Evolutionary conservation across 2,329 filamentous ascomycete species (phyloP).

Genomic region (Epicoccum sorghinum): DNA sequence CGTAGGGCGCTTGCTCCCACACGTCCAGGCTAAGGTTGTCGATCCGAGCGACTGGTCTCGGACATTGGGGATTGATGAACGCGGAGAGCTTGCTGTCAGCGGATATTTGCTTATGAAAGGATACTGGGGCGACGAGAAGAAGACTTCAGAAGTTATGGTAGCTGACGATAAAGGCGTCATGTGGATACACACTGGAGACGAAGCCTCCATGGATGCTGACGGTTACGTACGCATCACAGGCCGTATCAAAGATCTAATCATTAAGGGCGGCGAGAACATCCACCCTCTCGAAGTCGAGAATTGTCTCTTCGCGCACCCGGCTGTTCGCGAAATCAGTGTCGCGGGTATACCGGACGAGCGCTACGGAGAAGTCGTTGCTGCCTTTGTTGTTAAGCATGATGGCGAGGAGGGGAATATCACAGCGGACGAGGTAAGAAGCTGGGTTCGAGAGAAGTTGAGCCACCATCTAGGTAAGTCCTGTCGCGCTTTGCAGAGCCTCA

Average conservation of each 20-base stretch:
- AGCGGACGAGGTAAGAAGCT: slow-evolving; percentile 67
- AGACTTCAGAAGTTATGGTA: slow-evolving; percentile 72
- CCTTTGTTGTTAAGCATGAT: slow-evolving; percentile 70
- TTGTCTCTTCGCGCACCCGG: slow-evolving; percentile 74
- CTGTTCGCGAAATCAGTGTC: slow-evolving; percentile 77
- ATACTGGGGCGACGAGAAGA: slow-evolving; percentile 78
- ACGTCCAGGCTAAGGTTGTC: slow-evolving; percentile 81
- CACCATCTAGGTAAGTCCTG: slow-evolving; percentile 69
- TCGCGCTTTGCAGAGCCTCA: background rate
- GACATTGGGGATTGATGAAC: slow-evolving; percentile 67
- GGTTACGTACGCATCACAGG: slow-evolving; percentile 91
- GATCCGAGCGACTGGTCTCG: slow-evolving; percentile 64
- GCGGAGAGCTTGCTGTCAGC: slow-evolving; percentile 80
- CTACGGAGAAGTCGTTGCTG: slow-evolving; percentile 86
- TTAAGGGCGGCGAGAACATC: slow-evolving; percentile 93
- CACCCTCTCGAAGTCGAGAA: slow-evolving; percentile 93
- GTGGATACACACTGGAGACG: slow-evolving; percentile 94
- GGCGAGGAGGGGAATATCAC: slow-evolving; percentile 51
- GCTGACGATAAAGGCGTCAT: slow-evolving; percentile 61
- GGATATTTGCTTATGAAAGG: slow-evolving; percentile 92
- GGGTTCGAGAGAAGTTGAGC: slow-evolving; percentile 73
- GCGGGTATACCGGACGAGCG: slow-evolving; percentile 81
- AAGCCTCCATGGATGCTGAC: slow-evolving; percentile 80
- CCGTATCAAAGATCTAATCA: slow-evolving; percentile 93
- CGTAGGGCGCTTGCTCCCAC: slow-evolving; percentile 82